A percentile compares a stretch with the other conserved stretches of the same genome.
These are phyloP conservation scores for Haberlea rhodopensis DNA, from an alignment of 257 asterid genomes.

Conservation along the genomic window DNA sequence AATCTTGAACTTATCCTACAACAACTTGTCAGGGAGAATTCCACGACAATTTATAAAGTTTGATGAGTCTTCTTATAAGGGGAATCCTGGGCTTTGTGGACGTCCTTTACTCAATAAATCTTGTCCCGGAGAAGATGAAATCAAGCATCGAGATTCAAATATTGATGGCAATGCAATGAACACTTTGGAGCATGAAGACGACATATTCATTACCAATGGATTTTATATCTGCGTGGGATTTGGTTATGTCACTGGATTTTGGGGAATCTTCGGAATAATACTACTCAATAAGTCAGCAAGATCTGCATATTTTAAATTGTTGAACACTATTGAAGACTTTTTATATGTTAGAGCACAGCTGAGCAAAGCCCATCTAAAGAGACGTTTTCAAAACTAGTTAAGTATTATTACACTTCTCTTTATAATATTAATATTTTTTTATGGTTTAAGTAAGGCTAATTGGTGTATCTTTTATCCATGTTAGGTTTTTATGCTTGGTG, in stretches of 20 bases:
- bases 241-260: slow-evolving; percentile 24
- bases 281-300: not conserved
- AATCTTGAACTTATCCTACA: slow-evolving; percentile 21
- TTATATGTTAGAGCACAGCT: not conserved
- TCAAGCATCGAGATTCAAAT: not conserved
- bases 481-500: no score
- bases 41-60: slow-evolving; percentile 17
- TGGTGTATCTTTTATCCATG: no score
- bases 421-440: no score
- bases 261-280: slow-evolving; percentile 22
- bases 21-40: slow-evolving; percentile 31
- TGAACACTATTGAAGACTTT: not conserved
- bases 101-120: slow-evolving; percentile 14
- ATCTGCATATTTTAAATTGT: not conserved
- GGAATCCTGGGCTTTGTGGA: slow-evolving; percentile 20
- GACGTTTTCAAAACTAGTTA: not conserved
- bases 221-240: slow-evolving; percentile 6
- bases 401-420: not conserved
- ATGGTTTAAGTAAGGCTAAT: no score
- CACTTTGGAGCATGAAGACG: slow-evolving; percentile 8
- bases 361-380: not conserved
- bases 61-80: slow-evolving; percentile 7
- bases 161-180: not conserved
- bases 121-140: slow-evolving; percentile 18
- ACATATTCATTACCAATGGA: slow-evolving; percentile 9